Conservation (phyloP, 345 rosid genomes). For the Trapa incisa region DNA sequence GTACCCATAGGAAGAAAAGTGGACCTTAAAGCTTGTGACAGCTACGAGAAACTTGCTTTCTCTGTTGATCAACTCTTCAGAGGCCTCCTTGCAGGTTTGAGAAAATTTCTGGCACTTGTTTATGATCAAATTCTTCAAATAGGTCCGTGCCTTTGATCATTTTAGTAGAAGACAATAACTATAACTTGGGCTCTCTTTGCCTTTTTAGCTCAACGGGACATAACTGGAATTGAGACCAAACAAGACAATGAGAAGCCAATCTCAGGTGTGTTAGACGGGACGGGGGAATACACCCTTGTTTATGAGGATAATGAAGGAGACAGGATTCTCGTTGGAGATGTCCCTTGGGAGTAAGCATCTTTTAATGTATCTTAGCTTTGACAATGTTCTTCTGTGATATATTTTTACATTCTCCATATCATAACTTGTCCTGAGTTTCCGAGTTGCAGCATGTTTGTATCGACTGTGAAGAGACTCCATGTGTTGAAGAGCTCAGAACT, state of each 20-base stretch:
- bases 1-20: conserved; percentile 97
- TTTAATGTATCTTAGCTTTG: conserved; percentile 6
- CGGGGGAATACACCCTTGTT: conserved; percentile 90
- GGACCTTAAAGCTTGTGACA: conserved; percentile 63
- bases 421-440: neutral
- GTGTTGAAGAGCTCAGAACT: conserved; percentile 78
- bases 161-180: neutral
- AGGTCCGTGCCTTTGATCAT: neutral
- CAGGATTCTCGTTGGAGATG: conserved; percentile 99
- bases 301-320: conserved; percentile 98
- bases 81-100: conserved; percentile 79
- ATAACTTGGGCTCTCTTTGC: neutral
- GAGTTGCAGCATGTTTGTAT: conserved; percentile 75
- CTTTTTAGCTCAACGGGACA: conserved; percentile 64
- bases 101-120: neutral
- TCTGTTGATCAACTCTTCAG: conserved; percentile 91
- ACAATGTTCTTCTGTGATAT: neutral
- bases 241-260: conserved; percentile 54
- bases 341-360: conserved; percentile 97
- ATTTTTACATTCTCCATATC: neutral
- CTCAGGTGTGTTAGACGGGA: conserved; percentile 56
- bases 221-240: conserved; percentile 32
- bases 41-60: conserved; percentile 65
- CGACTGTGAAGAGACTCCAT: conserved; percentile 82
- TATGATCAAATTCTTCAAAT: too few species aligned